Base-by-base conservation (phyloP, 257 asterid species). In the Capsicum chinense region DNA sequence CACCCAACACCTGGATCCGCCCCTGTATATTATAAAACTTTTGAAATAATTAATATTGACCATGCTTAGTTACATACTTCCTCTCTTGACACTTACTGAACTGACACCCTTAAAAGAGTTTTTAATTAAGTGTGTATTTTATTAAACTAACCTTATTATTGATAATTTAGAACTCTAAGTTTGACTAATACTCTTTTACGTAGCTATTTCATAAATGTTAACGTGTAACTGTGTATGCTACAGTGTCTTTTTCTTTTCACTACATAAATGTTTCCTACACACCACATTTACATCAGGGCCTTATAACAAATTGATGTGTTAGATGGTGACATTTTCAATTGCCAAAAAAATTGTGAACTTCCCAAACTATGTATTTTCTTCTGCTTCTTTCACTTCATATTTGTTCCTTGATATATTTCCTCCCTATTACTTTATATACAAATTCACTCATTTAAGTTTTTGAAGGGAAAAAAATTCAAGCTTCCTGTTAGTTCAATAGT, bases 241-340 rank as follows among this genome's bases (percentile, higher is more conserved):
- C 19, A 67, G 13, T 37, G 3, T 67, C 33, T 48, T 71, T 48
- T 26, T 5, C 47, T 48, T 44, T 57, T 68, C 82, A 83, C 56
- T 73, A 50, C 86, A 83, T 83, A 74, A 59, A 74, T 83, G 62
- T 74, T 83, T 83, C 78, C 64, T 47, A 83, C 74, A 74, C 78
- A 83, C 16, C 74, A 83, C 76, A 83, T 42, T 57, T 39, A 14
- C 74, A 73, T 73, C 78, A 83, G 79, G 83, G 26, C 83, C 83
- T 58, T 76, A 74, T 35, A 52, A 60, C 82, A 50, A 74, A 16
- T 59, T 74, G 64, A 52, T 83, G 83, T 83, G 76, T 73, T 74
- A 26, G 82, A 70, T 58, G 54, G 69, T 44, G 73, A 83, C 85
- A 42, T 33, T 83, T 17, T 83, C 74, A 60, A 60, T 57, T 73